Conservation (phyloP, 2,329 filamentous ascomycete genomes). For the Coleophoma cylindrospora region DNA sequence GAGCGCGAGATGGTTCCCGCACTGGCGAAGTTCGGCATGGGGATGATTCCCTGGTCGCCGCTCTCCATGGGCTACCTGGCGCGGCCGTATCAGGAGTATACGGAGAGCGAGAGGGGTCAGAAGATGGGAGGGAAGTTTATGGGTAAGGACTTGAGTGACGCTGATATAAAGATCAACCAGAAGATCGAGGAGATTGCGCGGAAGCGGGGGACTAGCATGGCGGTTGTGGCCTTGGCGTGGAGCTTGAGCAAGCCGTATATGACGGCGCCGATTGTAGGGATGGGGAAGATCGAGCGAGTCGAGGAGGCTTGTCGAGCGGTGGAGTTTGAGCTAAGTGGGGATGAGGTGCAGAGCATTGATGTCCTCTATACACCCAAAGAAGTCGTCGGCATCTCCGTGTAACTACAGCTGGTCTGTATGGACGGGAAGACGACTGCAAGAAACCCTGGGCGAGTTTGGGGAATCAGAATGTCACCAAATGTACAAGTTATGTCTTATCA, state of each 20-base stretch:
- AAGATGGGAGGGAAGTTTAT: slow-evolving; percentile 8
- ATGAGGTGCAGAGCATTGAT: slow-evolving; percentile 48
- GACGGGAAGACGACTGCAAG: no score
- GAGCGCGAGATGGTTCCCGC: slow-evolving; percentile 38
- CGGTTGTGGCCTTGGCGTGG: slow-evolving; percentile 53
- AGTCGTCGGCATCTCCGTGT: slow-evolving; percentile 19
- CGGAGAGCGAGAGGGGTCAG: slow-evolving; percentile 16
- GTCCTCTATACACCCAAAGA: slow-evolving; percentile 44
- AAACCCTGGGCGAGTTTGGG: no score
- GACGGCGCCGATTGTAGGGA: slow-evolving; percentile 45
- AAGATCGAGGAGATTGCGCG: slow-evolving; percentile 51
- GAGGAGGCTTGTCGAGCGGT: slow-evolving; percentile 42
- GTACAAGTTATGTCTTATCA: no score
- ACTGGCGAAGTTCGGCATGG: slow-evolving; percentile 36
- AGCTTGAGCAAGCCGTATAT: slow-evolving; percentile 31
- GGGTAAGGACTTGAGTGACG: slow-evolving; percentile 31
- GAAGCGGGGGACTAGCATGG: slow-evolving; percentile 53
- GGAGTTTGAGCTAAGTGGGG: slow-evolving; percentile 36
- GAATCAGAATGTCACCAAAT: no score
- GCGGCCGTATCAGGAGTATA: slow-evolving; percentile 17
- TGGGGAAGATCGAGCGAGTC: slow-evolving; percentile 43
- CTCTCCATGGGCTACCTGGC: slow-evolving; percentile 27
- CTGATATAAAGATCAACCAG: slow-evolving; percentile 45
- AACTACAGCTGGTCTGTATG: background rate
- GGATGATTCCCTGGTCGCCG: slow-evolving; percentile 34